Conservation (phyloP, 257 asterid species). For the Gentiana straminea region DNA sequence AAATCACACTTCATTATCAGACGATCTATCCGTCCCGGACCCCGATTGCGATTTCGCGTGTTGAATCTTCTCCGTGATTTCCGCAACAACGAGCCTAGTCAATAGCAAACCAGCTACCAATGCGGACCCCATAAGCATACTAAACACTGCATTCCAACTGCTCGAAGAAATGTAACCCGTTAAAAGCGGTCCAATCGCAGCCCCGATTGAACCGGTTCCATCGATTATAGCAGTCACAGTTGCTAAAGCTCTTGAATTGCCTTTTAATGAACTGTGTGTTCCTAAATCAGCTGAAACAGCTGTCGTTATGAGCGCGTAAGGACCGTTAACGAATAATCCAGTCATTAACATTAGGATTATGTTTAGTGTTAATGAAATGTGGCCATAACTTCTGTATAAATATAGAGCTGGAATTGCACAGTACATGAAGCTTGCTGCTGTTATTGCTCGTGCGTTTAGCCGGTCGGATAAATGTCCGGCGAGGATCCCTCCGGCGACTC, state of each 20-base stretch:
- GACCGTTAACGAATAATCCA: constrained; percentile 84
- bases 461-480: constrained; percentile 90
- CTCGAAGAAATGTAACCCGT: constrained; percentile 80
- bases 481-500: constrained; percentile 83
- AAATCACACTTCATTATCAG: constrained; percentile 40
- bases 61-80: constrained; percentile 63
- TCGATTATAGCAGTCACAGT: constrained; percentile 94
- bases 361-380: constrained; percentile 58
- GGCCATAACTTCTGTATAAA: constrained; percentile 76
- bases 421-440: constrained; percentile 97
- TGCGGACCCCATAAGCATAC: constrained; percentile 89
- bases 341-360: constrained; percentile 67
- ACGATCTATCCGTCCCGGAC: constrained; percentile 17
- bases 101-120: constrained; percentile 74
- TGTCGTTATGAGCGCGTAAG: constrained; percentile 91
- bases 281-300: constrained; percentile 99
- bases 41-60: constrained; percentile 22
- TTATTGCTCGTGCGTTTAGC: constrained; percentile 71
- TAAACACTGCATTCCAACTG: constrained; percentile 87
- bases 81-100: constrained; percentile 73
- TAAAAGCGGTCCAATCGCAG: constrained; percentile 84
- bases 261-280: constrained; percentile 85
- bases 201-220: constrained; percentile 96
- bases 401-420: constrained; percentile 89
- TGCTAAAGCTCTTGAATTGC: constrained; percentile 76